phyloP scores from a whole-genome alignment of 495 filamentous ascomycete species.

The Penicillium steckii region DNA sequence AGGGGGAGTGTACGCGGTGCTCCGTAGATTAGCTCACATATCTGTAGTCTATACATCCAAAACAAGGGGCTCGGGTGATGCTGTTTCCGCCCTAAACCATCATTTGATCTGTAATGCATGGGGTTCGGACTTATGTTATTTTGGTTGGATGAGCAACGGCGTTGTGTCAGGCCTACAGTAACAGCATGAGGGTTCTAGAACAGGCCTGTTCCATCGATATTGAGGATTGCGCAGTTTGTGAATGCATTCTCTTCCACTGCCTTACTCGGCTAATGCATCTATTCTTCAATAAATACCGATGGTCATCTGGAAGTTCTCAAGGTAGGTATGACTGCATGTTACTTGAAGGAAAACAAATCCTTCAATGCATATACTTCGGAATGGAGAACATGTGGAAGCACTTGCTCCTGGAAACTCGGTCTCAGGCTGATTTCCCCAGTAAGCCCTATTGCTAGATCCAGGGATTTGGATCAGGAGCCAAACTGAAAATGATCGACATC shows the following conservation, averaged over 20 bases:
- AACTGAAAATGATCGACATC: conserved; percentile 15
- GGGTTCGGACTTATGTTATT: not conserved
- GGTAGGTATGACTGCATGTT: too few relatives aligned
- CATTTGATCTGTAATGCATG: not conserved
- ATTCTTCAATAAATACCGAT: not conserved
- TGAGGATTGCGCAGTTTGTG: not conserved
- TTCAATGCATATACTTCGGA: too few relatives aligned
- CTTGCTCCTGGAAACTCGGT: not conserved
- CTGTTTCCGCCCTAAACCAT: not conserved
- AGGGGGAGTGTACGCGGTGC: not conserved
- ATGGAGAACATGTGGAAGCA: not conserved
- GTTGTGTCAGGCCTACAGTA: not conserved
- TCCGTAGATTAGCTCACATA: conserved; percentile 19
- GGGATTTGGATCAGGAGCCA: not conserved
- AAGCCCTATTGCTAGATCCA: conserved; percentile 1
- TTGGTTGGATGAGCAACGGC: not conserved
- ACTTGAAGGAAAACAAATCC: too few relatives aligned
- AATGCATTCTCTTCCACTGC: too few relatives aligned
- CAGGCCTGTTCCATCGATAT: not conserved
- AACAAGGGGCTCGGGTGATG: conserved; percentile 25
- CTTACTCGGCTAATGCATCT: too few relatives aligned
- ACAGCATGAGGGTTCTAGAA: not conserved
- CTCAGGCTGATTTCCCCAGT: not conserved
- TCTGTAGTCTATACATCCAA: conserved; percentile 7
- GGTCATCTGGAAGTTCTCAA: too few relatives aligned